Evolutionary conservation across 805 yeast genomes (phyloP).

Genomic region (Tetrapisispora fleetii): DNA sequence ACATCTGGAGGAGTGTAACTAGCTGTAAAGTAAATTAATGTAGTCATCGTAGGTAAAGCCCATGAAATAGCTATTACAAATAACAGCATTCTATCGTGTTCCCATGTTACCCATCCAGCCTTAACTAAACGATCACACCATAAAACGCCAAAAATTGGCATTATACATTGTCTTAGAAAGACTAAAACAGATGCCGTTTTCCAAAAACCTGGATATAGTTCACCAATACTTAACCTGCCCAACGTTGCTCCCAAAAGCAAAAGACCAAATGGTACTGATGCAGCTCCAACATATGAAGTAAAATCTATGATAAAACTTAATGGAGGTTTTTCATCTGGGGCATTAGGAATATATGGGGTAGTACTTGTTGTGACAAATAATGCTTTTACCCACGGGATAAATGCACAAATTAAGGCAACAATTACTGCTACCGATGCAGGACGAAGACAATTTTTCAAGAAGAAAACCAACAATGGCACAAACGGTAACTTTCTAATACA

Average conservation of each 20-base stretch:
- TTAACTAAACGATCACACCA: conserved; percentile 51
- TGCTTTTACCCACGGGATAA: conserved; percentile 83
- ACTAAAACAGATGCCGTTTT: conserved; percentile 54
- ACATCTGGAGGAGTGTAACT: conserved; percentile 63
- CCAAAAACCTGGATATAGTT: conserved; percentile 58
- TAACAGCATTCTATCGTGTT: conserved; percentile 43
- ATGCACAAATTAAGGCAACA: conserved; percentile 53
- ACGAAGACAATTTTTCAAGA: conserved; percentile 46
- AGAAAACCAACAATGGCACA: conserved; percentile 24
- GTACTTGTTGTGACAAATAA: conserved; percentile 46
- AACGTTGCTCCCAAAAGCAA: conserved; percentile 81
- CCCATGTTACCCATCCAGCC: conserved; percentile 55
- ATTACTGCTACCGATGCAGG: conserved; percentile 71
- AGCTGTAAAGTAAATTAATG: conserved; percentile 80
- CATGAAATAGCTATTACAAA: conserved; percentile 70
- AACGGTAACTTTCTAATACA: conserved; percentile 22
- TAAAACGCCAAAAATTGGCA: conserved; percentile 74
- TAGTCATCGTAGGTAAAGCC: conserved; percentile 84
- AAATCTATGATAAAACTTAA: conserved; percentile 79
- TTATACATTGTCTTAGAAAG: conserved; percentile 47
- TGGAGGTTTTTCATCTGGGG: conserved; percentile 85
- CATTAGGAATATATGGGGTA: conserved; percentile 43
- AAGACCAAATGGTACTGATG: conserved; percentile 85
- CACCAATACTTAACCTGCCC: conserved; percentile 55
- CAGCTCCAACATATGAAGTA: conserved; percentile 69